phyloP scores from a whole-genome alignment of 192 early-diverging fungal genomes.

The Lobosporangium transversale region DNA sequence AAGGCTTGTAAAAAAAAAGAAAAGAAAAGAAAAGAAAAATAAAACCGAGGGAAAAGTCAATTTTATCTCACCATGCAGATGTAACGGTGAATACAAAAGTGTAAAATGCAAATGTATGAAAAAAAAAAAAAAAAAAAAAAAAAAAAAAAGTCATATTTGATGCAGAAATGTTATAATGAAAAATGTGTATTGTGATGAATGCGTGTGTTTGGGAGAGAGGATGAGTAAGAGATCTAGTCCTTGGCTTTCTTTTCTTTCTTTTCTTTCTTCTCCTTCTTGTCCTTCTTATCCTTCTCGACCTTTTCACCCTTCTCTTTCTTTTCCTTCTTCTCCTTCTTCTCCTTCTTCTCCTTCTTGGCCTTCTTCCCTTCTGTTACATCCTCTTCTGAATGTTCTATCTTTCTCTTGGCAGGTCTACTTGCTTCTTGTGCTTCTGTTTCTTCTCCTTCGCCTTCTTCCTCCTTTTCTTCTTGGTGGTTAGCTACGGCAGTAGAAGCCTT shows the following conservation, averaged over 20 bases:
- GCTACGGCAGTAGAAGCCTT: background rate
- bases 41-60: too few relatives aligned
- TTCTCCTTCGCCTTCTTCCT: background rate
- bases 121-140: too few relatives aligned
- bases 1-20: too few relatives aligned
- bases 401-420: conserved; percentile 55
- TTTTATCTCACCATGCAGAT: background rate
- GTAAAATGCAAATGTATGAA: too few relatives aligned
- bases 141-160: background rate
- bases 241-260: background rate
- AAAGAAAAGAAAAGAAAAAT: too few relatives aligned
- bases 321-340: conserved; percentile 45
- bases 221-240: background rate
- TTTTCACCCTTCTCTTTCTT: background rate
- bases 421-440: conserved; percentile 1
- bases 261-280: background rate
- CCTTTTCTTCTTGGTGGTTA: conserved; percentile 3
- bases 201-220: background rate
- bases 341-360: conserved; percentile 50
- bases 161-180: background rate
- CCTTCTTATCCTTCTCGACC: background rate
- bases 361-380: conserved; percentile 32
- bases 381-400: conserved; percentile 31
- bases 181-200: background rate
- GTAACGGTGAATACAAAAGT: background rate